A percentile compares a stretch with the other conserved stretches of the same genome.
Conservation (phyloP, 495 filamentous ascomycete genomes). For the Penicillium coffeae region DNA sequence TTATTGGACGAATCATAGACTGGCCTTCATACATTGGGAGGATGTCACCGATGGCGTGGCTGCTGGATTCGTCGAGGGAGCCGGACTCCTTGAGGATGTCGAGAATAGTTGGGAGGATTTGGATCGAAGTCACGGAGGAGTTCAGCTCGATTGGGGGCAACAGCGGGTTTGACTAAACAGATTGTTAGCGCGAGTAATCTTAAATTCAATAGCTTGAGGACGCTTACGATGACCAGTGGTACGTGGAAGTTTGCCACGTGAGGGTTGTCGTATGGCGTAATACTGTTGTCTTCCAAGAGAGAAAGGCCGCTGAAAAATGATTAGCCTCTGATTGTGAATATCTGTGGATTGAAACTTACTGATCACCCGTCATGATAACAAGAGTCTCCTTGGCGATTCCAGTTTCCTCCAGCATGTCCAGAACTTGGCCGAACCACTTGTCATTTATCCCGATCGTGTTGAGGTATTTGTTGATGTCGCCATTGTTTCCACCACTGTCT, state of each 20-base stretch:
- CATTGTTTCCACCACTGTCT: slow-evolving; percentile 25
- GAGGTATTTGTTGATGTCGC: slow-evolving; percentile 35
- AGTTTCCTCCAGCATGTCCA: slow-evolving; percentile 38
- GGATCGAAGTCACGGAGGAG: slow-evolving; percentile 39
- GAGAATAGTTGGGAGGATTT: slow-evolving; percentile 49
- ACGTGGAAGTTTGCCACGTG: slow-evolving; percentile 49
- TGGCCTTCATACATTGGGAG: slow-evolving; percentile 46
- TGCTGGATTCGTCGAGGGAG: slow-evolving; percentile 32
- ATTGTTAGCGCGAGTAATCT: background rate
- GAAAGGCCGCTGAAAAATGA: slow-evolving; percentile 31
- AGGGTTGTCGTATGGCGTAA: slow-evolving; percentile 49
- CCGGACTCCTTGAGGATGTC: slow-evolving; percentile 45
- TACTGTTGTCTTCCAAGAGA: slow-evolving; percentile 40
- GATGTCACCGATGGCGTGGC: slow-evolving; percentile 29
- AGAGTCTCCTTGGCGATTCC: slow-evolving; percentile 41
- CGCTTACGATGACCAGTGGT: slow-evolving; percentile 39
- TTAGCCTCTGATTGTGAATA: too few relatives aligned
- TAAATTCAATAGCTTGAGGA: background rate
- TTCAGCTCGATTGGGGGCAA: slow-evolving; percentile 41
- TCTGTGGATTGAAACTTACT: too few relatives aligned
- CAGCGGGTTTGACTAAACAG: slow-evolving; percentile 33
- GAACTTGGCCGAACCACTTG: slow-evolving; percentile 31
- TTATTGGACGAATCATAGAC: slow-evolving; percentile 40
- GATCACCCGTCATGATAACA: slow-evolving; percentile 43
- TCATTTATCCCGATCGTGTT: slow-evolving; percentile 42